Evolutionary conservation across 2,329 filamentous ascomycete species (phyloP).

Genomic region (Coniella lustricola): DNA sequence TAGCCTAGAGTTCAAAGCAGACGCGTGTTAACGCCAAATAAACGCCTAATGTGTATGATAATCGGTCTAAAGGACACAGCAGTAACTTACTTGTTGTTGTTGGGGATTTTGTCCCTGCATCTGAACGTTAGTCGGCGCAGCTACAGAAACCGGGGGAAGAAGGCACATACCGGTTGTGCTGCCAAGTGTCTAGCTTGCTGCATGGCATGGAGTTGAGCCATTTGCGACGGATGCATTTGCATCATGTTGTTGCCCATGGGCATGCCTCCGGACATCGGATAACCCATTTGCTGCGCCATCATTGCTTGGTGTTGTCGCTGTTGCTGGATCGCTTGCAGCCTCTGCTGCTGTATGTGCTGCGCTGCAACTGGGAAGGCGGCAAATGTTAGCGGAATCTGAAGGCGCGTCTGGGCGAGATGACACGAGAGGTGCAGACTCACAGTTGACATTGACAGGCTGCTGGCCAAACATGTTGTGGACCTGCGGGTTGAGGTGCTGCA

Average conservation of each 20-base stretch:
- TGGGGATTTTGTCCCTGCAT: constrained; percentile 17
- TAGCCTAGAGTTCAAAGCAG: constrained; percentile 24
- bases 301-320: constrained; percentile 46
- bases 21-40: not conserved
- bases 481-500: constrained; percentile 64
- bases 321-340: constrained; percentile 44
- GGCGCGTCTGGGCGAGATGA: not conserved
- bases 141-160: not conserved
- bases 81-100: constrained; percentile 18
- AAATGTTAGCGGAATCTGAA: not conserved
- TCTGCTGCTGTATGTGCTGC: constrained; percentile 46
- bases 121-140: constrained; percentile 9
- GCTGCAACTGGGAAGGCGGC: constrained; percentile 20
- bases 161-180: constrained; percentile 14
- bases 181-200: constrained; percentile 15
- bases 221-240: constrained; percentile 32
- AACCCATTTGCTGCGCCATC: constrained; percentile 43
- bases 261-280: constrained; percentile 44
- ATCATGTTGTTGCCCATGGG: constrained; percentile 41
- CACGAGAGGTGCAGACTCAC: constrained; percentile 20
- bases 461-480: constrained; percentile 52
- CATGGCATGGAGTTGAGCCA: constrained; percentile 27
- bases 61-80: constrained; percentile 9
- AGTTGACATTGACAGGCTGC: constrained; percentile 36
- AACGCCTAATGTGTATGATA: constrained; percentile 8